Evolutionary conservation across 352 stramenopile genomes (phyloP), one percentile per base, ranked within the genome.

Genomic region (Phytophthora podocarpi): DNA sequence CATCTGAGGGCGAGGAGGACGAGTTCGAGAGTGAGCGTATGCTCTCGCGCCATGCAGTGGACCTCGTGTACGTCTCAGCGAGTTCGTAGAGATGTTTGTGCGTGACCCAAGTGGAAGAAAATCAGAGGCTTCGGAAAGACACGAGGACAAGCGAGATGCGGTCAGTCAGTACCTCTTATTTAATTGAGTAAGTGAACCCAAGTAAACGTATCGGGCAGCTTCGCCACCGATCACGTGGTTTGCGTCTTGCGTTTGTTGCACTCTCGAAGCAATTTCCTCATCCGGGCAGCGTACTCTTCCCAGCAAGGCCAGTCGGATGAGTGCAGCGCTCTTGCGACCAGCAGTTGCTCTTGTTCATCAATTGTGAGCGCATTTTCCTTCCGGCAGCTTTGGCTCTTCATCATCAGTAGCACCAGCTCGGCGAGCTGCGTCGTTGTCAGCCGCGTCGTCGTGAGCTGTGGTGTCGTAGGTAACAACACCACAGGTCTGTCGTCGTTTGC

Each of bases 351-450:
- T 12, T 47, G 47, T 26, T 87, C 66, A 2, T 41, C 20, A 0
- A 2, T 13, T 1, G 42, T 67, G 16, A 87, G 47, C 1, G 49
- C 26, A 30, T 87, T 82, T 32, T 47, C 42, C 5, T 52, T 26
- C 10, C 32, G 42, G 0, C 46, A 23, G 40, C 77, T 87, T 41
- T 78, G 66, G 51, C 67, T 79, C 52, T 77, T 82, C 69, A 84
- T 73, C 20, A 87, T 18, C 55, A 87, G 51, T 41, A 70, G 31
- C 41, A 82, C 66, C 21, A 81, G 20, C 2, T 68, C 49, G 9
- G 69, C 65, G 18, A 74, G 10, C 5, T 74, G 43, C 30, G 55
- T 15, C 55, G 24, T 56, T 16, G 48, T 41, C 57, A 50, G 21
- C 15, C 11, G 21, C 35, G 39, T 46, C 41, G 52, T 45, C 34